Base-by-base conservation (phyloP, 2,329 filamentous ascomycete genomes). In the Ophiostoma fasciatum region DNA sequence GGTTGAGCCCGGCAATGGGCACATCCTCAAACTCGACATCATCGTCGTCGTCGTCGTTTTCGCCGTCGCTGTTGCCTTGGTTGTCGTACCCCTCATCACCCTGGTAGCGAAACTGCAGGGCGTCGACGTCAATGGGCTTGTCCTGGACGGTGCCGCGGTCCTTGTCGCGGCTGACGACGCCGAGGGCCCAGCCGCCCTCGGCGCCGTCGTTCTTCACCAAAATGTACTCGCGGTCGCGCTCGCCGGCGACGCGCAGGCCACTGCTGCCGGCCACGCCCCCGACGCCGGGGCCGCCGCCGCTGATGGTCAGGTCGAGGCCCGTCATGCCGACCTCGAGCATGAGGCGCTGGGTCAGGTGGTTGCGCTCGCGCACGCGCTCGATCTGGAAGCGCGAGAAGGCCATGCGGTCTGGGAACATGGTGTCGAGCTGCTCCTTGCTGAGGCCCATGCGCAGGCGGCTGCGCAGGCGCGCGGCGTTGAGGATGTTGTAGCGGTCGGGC, bases 351-450 rank as follows among this genome's bases (percentile, higher is more conserved):
- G 92, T 98, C 21, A 98, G 67, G 43, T 94, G 82, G 49, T 98
- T 98, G 33, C 92, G 70, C 59, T 98, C 88, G 46, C 71, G 74
- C 10, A 96, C 92, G 39, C 90, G 68, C 52, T 96, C 90, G 39
- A 98, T 94, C 56, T 98, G 90, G 51, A 98, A 98, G 42, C 70
- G 79, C 1, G 87, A 94, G 51, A 98, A 98, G 1, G 80, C 90
- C 85, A 98, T 94, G 19, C 90, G 75, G 53, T 98, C 81, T 0
- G 90, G 88, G 53, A 98, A 98, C 90, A 98, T 98, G 31, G 68
- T 73, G 46, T 96, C 87, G 12, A 98, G 60, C 57, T 98, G 90
- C 45, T 98, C 88, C 56, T 96, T 96, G 38, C 83, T 93, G 48
- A 94, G 72, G 0, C 90, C 90, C 88, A 98, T 94, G 52, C 90